These are phyloP conservation scores for Xylaria sp. DNA, from an alignment of 2,329 filamentous ascomycete genomes.

Conservation along the genomic window DNA sequence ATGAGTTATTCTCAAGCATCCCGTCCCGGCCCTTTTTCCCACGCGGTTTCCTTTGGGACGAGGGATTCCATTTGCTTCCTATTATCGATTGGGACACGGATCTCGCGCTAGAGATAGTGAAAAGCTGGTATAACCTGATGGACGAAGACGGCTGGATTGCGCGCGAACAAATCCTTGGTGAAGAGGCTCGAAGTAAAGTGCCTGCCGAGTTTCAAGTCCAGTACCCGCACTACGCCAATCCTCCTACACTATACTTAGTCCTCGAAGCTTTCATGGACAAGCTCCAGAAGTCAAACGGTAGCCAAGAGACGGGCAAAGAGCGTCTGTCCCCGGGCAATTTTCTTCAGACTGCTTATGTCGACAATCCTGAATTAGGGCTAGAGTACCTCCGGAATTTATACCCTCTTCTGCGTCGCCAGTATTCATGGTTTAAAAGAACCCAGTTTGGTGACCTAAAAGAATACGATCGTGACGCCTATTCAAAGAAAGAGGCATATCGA, in stretches of 20 bases:
- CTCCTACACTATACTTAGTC: conserved; percentile 91
- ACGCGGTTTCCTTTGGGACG: conserved; percentile 96
- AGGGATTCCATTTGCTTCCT: conserved; percentile 93
- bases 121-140: conserved; percentile 96
- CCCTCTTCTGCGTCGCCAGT: conserved; percentile 87
- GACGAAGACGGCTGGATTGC: conserved; percentile 98
- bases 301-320: conserved; percentile 56
- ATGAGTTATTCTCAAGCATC: conserved; percentile 89
- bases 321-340: conserved; percentile 54
- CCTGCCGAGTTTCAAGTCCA: conserved; percentile 92
- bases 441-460: conserved; percentile 90
- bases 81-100: conserved; percentile 96
- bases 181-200: conserved; percentile 94
- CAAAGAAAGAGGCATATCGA: conserved; percentile 89
- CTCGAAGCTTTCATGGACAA: conserved; percentile 87
- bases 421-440: conserved; percentile 93
- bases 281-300: conserved; percentile 68
- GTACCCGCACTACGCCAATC: conserved; percentile 97
- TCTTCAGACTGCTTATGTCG: conserved; percentile 72
- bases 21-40: conserved; percentile 97
- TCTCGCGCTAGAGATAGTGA: conserved; percentile 85
- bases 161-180: conserved; percentile 92
- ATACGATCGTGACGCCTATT: conserved; percentile 90
- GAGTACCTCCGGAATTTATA: conserved; percentile 49
- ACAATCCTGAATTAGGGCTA: conserved; percentile 58